Evolutionary conservation across 2,329 filamentous ascomycete genomes (phyloP).

Genomic region (Xylaria sp.): DNA sequence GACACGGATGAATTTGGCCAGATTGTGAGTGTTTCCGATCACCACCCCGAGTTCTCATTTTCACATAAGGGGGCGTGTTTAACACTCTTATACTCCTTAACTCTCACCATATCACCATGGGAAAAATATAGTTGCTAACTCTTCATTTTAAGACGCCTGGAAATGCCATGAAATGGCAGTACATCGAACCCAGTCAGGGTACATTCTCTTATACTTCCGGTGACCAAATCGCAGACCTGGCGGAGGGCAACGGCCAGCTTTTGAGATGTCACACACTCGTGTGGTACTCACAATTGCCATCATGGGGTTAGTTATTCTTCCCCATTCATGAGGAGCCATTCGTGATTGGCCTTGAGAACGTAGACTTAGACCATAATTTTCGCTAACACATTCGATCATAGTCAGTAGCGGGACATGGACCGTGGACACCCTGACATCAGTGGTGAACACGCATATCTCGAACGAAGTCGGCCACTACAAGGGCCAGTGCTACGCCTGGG

Average conservation of each 20-base stretch:
- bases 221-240: constrained; percentile 63
- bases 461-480: constrained; percentile 68
- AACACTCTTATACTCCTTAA: neutral
- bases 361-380: constrained; percentile 29
- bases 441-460: constrained; percentile 70
- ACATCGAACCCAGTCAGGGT: constrained; percentile 66
- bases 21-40: constrained; percentile 49
- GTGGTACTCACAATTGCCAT: constrained; percentile 41
- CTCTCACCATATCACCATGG: neutral
- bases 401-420: constrained; percentile 62
- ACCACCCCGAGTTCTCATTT: neutral
- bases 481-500: constrained; percentile 71
- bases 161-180: constrained; percentile 73
- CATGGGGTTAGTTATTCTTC: constrained; percentile 30
- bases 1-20: constrained; percentile 70
- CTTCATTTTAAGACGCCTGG: constrained; percentile 60
- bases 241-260: constrained; percentile 60
- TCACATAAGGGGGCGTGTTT: neutral
- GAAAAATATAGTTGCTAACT: constrained; percentile 4
- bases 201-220: constrained; percentile 69
- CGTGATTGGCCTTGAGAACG: neutral
- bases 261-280: constrained; percentile 70
- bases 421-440: constrained; percentile 64
- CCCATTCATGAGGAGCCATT: neutral
- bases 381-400: constrained; percentile 41